A percentile compares a stretch with the other conserved stretches of the same genome.
Evolutionary conservation across 163 green algal species (phyloP).

Genomic region (Chlamydomonas reinhardtii): DNA sequence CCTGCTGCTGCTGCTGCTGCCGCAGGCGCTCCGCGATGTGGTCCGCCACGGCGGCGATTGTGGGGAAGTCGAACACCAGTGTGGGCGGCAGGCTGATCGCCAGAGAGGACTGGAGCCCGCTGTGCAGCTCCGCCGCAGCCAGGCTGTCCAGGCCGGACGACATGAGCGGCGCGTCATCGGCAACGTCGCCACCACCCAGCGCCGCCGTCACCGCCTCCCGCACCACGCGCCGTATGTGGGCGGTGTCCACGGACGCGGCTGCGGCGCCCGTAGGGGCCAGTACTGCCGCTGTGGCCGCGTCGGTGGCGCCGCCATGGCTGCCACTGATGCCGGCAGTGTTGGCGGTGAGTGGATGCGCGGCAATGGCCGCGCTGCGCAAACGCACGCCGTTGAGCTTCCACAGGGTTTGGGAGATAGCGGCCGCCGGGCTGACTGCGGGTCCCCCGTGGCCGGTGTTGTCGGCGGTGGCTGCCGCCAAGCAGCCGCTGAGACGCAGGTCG

Average conservation of each 20-base stretch:
- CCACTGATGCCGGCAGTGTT: no score
- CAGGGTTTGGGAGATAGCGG: neutral
- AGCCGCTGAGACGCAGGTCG: no score
- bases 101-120: conserved; percentile 61
- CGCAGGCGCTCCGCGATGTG: conserved; percentile 51
- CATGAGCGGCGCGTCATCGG: conserved; percentile 76
- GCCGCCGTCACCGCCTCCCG: conserved; percentile 38
- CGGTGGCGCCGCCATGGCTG: no score
- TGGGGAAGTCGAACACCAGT: conserved; percentile 82
- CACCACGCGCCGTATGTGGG: conserved; percentile 23
- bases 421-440: no score
- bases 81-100: conserved; percentile 79
- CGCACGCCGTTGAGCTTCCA: conserved; percentile 22
- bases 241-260: neutral
- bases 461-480: no score
- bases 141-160: conserved; percentile 79
- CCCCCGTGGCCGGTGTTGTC: no score
- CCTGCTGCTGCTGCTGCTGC: neutral
- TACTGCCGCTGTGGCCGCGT: no score
- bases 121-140: conserved; percentile 82
- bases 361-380: neutral
- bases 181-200: conserved; percentile 38
- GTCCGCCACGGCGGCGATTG: conserved; percentile 55
- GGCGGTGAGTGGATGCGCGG: neutral
- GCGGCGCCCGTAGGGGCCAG: neutral